phyloP scores from a whole-genome alignment of 2,329 filamentous ascomycete species.

The Peltaster fructicola region DNA sequence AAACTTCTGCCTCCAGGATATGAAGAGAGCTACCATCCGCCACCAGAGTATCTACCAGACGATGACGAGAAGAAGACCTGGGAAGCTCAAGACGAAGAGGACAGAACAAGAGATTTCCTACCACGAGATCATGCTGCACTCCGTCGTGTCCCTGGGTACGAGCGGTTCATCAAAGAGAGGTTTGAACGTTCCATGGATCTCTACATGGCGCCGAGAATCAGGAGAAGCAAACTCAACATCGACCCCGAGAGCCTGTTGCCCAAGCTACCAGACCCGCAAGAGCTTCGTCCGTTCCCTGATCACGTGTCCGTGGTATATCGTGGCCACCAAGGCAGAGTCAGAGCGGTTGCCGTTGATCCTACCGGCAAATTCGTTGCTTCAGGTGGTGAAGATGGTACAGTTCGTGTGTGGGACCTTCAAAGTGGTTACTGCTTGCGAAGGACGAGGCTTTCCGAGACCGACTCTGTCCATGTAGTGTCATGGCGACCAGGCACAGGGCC shows the following conservation, averaged over 20 bases:
- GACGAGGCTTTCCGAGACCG: conserved; percentile 55
- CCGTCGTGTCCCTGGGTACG: conserved; percentile 83
- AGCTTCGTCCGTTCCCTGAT: conserved; percentile 88
- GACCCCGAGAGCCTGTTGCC: conserved; percentile 84
- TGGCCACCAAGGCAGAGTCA: conserved; percentile 76
- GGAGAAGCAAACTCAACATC: conserved; percentile 90
- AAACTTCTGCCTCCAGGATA: conserved; percentile 88
- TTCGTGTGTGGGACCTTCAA: conserved; percentile 74
- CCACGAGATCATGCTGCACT: conserved; percentile 68
- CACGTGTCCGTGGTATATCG: conserved; percentile 72
- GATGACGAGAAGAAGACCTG: conserved; percentile 69
- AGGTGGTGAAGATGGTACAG: conserved; percentile 84
- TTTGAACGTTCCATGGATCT: conserved; percentile 92
- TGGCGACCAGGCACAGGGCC: conserved; percentile 78
- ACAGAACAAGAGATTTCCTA: conserved; percentile 75
- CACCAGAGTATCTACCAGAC: conserved; percentile 80
- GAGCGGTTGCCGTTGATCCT: conserved; percentile 70
- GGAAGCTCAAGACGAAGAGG: conserved; percentile 75
- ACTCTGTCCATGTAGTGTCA: conserved; percentile 68
- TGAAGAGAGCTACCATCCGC: conserved; percentile 91
- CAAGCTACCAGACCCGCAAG: conserved; percentile 81
- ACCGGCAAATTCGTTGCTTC: conserved; percentile 73
- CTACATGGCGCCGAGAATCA: conserved; percentile 80
- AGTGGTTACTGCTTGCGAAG: conserved; percentile 82
- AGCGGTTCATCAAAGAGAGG: conserved; percentile 78